A percentile compares a stretch with the other conserved stretches of the same genome.
phyloP scores from a whole-genome alignment of 2,329 filamentous ascomycete species.

The Ophiostoma himal-ulmi region DNA sequence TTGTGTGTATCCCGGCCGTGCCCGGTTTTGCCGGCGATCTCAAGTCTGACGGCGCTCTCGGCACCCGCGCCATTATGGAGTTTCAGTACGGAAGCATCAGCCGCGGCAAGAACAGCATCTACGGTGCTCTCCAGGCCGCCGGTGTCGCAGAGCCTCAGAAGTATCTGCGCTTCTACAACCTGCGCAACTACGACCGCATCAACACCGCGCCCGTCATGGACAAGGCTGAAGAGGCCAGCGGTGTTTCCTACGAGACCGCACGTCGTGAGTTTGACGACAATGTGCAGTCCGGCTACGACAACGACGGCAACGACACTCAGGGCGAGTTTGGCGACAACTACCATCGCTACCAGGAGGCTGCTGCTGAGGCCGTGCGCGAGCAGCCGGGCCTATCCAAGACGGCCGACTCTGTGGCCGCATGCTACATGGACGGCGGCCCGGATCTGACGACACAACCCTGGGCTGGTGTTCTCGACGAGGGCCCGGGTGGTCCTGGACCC shows the following conservation, averaged over 20 bases:
- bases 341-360: constrained; percentile 66
- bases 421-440: constrained; percentile 75
- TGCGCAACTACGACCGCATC: constrained; percentile 78
- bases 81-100: constrained; percentile 78
- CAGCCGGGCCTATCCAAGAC: constrained; percentile 15
- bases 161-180: constrained; percentile 80
- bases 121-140: constrained; percentile 59
- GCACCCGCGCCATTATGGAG: constrained; percentile 81
- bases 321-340: constrained; percentile 38
- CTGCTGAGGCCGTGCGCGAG: constrained; percentile 37
- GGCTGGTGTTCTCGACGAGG: constrained; percentile 37
- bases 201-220: constrained; percentile 61
- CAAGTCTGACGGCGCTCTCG: constrained; percentile 63
- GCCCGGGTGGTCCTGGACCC: constrained; percentile 25
- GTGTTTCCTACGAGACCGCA: constrained; percentile 63
- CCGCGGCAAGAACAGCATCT: constrained; percentile 69
- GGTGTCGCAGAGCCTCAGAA: constrained; percentile 62
- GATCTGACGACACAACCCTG: constrained; percentile 58
- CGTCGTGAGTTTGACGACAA: constrained; percentile 57
- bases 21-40: constrained; percentile 80
- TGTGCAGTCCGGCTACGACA: constrained; percentile 43
- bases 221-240: constrained; percentile 54
- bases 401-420: constrained; percentile 71
- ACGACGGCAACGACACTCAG: constrained; percentile 24
- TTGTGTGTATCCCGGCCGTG: constrained; percentile 72